These are phyloP conservation scores for Comarum palustre DNA, from an alignment of 306 rosid species.

Conservation along the genomic window DNA sequence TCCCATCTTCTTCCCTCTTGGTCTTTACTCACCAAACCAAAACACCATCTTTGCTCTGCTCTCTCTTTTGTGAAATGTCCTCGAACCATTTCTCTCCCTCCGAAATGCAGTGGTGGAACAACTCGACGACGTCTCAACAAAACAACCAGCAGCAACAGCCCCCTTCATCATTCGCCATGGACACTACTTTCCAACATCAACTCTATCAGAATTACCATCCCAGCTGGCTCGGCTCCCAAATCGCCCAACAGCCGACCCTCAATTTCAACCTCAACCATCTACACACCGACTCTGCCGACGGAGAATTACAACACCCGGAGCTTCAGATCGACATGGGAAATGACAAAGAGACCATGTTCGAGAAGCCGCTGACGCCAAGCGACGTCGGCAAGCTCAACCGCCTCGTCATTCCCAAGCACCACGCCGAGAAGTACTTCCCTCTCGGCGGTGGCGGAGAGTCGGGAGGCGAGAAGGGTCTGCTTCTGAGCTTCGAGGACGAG, in stretches of 20 bases:
- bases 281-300: conserved; percentile 15
- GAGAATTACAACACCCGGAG: neutral
- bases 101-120: conserved; percentile 47
- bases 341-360: conserved; percentile 74
- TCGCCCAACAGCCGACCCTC: conserved; percentile 18
- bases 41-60: conserved; percentile 5
- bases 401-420: conserved; percentile 87
- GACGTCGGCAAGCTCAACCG: conserved; percentile 92
- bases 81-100: conserved; percentile 48
- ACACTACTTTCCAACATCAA: conserved; percentile 10
- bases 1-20: neutral
- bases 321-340: neutral
- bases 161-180: conserved; percentile 32
- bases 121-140: conserved; percentile 5
- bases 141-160: neutral
- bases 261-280: conserved; percentile 44
- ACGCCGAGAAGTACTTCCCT: conserved; percentile 97
- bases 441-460: conserved; percentile 34
- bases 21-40: neutral
- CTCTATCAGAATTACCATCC: conserved; percentile 17
- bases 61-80: conserved; percentile 29
- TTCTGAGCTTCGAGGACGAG: conserved; percentile 81
- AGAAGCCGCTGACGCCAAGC: conserved; percentile 83
- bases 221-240: conserved; percentile 26
- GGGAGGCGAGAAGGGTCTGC: conserved; percentile 47